These are phyloP conservation scores for Beauveria caledonica DNA, from an alignment of 2,329 filamentous ascomycete genomes.

Conservation along the genomic window DNA sequence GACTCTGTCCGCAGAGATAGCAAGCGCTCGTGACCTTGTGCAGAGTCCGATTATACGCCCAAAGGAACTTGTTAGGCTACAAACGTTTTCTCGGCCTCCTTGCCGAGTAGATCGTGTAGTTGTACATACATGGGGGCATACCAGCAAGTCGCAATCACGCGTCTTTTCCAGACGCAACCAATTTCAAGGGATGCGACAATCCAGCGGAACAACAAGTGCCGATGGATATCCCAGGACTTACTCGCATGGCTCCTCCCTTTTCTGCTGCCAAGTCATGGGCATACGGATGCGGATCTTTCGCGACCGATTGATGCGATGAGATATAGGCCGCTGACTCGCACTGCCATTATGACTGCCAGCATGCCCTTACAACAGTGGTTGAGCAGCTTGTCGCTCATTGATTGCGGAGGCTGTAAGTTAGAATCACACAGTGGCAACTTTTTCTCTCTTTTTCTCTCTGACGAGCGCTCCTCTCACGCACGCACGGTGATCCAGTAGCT, in stretches of 20 bases:
- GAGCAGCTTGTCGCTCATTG: too few relatives aligned
- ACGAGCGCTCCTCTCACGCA: too few relatives aligned
- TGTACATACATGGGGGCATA: neutral
- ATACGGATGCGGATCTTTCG: neutral
- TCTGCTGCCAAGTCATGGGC: neutral
- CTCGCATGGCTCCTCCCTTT: neutral
- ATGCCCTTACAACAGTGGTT: too few relatives aligned
- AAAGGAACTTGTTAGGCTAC: neutral
- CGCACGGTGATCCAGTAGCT: neutral
- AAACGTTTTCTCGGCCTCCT: neutral
- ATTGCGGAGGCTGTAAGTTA: too few relatives aligned
- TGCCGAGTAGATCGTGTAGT: constrained; percentile 2
- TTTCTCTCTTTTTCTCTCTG: too few relatives aligned
- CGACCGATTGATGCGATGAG: neutral
- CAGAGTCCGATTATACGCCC: neutral
- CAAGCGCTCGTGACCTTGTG: too few relatives aligned
- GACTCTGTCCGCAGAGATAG: too few relatives aligned
- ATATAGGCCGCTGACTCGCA: neutral
- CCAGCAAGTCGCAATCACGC: neutral
- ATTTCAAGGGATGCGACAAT: neutral
- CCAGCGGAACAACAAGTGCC: neutral
- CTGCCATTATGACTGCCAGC: neutral
- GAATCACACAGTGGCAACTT: too few relatives aligned
- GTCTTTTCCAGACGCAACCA: neutral
- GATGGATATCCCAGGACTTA: neutral